These are phyloP conservation scores for Orbilia javanica DNA, from an alignment of 2,329 filamentous ascomycete species.

Conservation along the genomic window DNA sequence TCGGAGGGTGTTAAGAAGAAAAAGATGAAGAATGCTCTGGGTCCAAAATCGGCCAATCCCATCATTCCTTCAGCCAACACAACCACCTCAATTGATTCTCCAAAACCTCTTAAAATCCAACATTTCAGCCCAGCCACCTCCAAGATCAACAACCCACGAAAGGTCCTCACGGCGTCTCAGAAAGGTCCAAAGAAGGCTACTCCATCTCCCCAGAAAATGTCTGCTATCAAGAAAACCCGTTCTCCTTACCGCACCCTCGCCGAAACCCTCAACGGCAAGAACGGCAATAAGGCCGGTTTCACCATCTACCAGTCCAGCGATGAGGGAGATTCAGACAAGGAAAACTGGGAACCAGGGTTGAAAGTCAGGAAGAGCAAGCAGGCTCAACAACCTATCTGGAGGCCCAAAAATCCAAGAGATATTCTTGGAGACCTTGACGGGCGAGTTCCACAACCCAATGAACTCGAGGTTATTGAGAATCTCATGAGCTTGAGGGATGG, in stretches of 20 bases:
- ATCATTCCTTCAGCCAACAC: conserved; percentile 20
- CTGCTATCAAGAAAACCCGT: conserved; percentile 43
- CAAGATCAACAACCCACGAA: conserved; percentile 42
- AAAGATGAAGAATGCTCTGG: conserved; percentile 4
- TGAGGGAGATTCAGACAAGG: conserved; percentile 53
- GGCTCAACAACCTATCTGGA: conserved; percentile 43
- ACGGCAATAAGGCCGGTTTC: conserved; percentile 39
- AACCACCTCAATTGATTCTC: conserved; percentile 3
- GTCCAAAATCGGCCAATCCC: conserved; percentile 26
- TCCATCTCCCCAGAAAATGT: conserved; percentile 42
- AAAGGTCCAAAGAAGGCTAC: conserved; percentile 54
- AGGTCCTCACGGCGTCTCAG: conserved; percentile 38
- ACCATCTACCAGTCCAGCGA: conserved; percentile 56
- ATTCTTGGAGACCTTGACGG: conserved; percentile 40
- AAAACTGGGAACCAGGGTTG: conserved; percentile 50
- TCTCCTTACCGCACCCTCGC: conserved; percentile 38
- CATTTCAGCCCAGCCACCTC: conserved; percentile 32
- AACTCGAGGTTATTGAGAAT: conserved; percentile 54
- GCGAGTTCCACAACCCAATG: conserved; percentile 51
- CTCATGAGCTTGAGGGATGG: conserved; percentile 52
- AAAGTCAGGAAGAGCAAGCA: conserved; percentile 32
- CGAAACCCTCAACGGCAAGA: conserved; percentile 34
- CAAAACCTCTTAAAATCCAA: conserved; percentile 32
- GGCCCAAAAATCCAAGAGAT: conserved; percentile 24
- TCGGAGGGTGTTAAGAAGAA: conserved; percentile 18